A percentile compares a stretch with the other conserved stretches of the same genome.
phyloP scores from a whole-genome alignment of 805 yeast species.

The Yamadazyma sp. region DNA sequence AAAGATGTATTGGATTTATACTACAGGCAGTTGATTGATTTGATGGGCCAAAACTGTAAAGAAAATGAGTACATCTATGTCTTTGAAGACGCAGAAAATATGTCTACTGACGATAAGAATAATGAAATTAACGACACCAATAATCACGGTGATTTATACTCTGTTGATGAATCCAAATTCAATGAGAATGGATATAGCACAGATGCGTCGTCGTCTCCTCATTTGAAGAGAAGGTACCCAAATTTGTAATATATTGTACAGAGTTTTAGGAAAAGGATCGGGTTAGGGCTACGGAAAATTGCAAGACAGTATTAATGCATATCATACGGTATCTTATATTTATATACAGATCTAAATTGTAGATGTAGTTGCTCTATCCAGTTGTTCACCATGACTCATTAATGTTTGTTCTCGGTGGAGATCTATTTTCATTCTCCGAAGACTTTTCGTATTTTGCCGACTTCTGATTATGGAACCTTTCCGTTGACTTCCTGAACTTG shows the following conservation, averaged over 20 bases:
- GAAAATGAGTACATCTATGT: constrained; percentile 17
- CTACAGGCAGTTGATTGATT: constrained; percentile 38
- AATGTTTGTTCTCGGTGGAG: no score
- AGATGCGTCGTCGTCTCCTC: constrained; percentile 31
- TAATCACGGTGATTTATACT: not conserved
- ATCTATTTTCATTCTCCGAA: no score
- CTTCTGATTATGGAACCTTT: no score
- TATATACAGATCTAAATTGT: no score
- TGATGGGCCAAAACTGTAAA: constrained; percentile 37
- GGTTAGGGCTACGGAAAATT: not conserved
- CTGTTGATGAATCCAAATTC: constrained; percentile 8
- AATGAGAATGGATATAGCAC: constrained; percentile 21
- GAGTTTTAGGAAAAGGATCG: not conserved
- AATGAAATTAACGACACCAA: constrained; percentile 7
- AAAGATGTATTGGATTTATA: constrained; percentile 41
- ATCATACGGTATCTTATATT: no score
- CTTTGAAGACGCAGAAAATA: constrained; percentile 1
- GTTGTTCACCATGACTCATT: no score
- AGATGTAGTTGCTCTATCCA: no score
- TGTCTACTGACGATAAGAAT: not conserved
- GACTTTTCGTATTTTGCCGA: no score
- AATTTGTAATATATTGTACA: constrained; percentile 7
- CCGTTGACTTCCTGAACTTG: no score
- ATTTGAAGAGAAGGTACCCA: constrained; percentile 20
- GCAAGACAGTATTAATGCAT: no score